These are phyloP conservation scores for Gossypium rotundifolium DNA, from an alignment of 345 rosid genomes.

Conservation along the genomic window DNA sequence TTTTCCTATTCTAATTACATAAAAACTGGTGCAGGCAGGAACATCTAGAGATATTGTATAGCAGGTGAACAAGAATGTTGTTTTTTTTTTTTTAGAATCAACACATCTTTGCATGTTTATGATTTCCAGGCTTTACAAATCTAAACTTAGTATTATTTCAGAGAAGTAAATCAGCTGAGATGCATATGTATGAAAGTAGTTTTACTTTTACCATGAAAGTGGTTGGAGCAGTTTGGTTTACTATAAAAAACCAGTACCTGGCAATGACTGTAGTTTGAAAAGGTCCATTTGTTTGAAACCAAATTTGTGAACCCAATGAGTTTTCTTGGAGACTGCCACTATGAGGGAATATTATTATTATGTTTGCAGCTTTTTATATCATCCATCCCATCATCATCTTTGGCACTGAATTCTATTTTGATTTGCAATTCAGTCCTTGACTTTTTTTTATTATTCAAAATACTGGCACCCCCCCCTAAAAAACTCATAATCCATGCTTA, in stretches of 20 bases:
- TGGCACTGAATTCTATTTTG: slow-evolving; percentile 9
- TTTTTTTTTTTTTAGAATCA: too few relatives aligned
- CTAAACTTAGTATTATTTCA: too few relatives aligned
- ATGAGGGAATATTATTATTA: neutral
- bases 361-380: neutral
- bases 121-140: too few relatives aligned
- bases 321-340: neutral
- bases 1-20: too few relatives aligned
- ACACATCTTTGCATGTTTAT: too few relatives aligned
- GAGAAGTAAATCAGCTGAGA: too few relatives aligned
- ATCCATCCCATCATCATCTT: neutral
- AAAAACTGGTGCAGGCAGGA: too few relatives aligned
- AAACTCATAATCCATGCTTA: too few relatives aligned
- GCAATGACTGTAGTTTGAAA: neutral
- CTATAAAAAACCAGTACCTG: neutral
- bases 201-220: neutral
- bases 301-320: neutral
- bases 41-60: too few relatives aligned
- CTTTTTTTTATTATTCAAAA: too few relatives aligned
- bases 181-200: neutral
- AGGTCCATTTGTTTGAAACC: neutral
- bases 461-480: too few relatives aligned
- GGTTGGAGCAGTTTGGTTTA: neutral
- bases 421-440: neutral
- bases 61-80: too few relatives aligned